Percentiles rank a stretch among this genome's conserved stretches.
These are phyloP conservation scores for Tieghemiomyces parasiticus DNA, from an alignment of 192 early-diverging fungal species.

Conservation along the genomic window DNA sequence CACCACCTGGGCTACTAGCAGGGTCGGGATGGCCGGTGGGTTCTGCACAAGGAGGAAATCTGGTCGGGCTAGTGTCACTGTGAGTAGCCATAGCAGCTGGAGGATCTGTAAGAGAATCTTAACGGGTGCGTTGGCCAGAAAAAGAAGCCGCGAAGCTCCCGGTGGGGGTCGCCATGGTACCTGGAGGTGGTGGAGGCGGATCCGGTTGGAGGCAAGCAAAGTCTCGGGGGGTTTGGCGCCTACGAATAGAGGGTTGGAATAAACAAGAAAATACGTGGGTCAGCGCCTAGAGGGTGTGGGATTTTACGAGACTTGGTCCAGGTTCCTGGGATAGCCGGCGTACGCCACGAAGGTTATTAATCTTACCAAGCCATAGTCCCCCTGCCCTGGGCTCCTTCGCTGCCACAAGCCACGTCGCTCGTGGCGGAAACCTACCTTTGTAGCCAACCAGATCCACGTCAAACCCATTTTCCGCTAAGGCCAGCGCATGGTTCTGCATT, in stretches of 20 bases:
- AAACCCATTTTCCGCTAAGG: constrained; percentile 47
- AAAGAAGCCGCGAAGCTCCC: constrained; percentile 36
- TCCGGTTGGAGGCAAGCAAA: constrained; percentile 15
- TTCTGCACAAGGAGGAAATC: constrained; percentile 78
- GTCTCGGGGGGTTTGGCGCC: not conserved
- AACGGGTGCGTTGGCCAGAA: constrained; percentile 48
- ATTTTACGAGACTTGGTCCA: no score
- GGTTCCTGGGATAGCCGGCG: no score
- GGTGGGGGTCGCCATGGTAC: constrained; percentile 38
- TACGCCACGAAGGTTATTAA: no score
- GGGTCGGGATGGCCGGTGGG: constrained; percentile 87
- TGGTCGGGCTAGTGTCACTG: constrained; percentile 35
- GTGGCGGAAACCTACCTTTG: constrained; percentile 33
- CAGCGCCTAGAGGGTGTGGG: no score
- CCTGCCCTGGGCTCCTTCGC: no score
- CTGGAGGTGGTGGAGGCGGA: constrained; percentile 29
- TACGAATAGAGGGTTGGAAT: no score
- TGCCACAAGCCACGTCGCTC: no score
- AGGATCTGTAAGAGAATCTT: constrained; percentile 45
- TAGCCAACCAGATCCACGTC: constrained; percentile 79
- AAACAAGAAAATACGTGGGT: no score
- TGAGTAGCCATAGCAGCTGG: constrained; percentile 42
- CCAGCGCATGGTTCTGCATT: constrained; percentile 83
- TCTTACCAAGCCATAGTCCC: no score
- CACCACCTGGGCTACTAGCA: constrained; percentile 57